These are phyloP conservation scores for Arctostaphylos glauca DNA, from an alignment of 148 eudicot species.

Conservation along the genomic window DNA sequence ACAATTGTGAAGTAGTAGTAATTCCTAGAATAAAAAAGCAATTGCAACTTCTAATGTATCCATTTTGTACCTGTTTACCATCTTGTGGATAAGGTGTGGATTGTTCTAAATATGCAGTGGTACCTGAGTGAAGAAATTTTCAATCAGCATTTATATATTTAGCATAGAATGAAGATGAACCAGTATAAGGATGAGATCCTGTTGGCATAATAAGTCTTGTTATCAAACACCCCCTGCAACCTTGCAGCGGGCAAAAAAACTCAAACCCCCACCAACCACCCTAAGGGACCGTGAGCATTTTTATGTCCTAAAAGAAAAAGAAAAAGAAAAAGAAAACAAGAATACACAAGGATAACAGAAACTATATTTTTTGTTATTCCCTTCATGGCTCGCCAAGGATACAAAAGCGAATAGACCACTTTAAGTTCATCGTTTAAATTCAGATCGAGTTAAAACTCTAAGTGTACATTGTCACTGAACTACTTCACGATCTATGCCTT, in stretches of 20 bases:
- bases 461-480: background rate
- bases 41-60: background rate
- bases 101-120: conserved; percentile 81
- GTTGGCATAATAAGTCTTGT: background rate
- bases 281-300: background rate
- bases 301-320: background rate
- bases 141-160: conserved; percentile 10
- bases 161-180: background rate
- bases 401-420: conserved; percentile 1
- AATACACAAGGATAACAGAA: background rate
- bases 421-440: background rate
- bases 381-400: background rate
- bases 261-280: background rate
- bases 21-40: background rate
- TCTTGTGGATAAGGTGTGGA: conserved; percentile 84
- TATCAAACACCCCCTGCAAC: background rate
- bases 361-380: background rate
- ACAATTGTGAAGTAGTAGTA: background rate
- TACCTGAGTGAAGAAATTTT: conserved; percentile 52
- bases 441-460: background rate
- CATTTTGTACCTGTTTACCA: conserved; percentile 75
- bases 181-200: background rate
- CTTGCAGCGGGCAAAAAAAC: no score
- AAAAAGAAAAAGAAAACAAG: background rate
- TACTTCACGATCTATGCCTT: background rate